A percentile compares a stretch with the other conserved stretches of the same genome.
These are phyloP conservation scores for Cyberlindnera amylophila DNA, from an alignment of 805 yeast species.

Conservation along the genomic window DNA sequence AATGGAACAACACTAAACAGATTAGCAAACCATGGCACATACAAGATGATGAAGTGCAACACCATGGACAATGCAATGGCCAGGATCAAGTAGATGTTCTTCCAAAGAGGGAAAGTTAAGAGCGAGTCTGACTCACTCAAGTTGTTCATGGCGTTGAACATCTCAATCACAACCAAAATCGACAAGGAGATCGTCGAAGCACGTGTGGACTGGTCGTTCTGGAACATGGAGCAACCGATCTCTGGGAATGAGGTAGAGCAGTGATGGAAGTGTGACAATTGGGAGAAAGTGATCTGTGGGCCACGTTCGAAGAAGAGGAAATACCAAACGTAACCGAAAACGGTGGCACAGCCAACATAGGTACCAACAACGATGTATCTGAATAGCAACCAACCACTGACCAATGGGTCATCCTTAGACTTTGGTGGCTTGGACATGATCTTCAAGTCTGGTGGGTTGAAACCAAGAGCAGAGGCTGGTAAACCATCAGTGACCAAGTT, in stretches of 20 bases:
- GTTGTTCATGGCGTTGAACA: constrained; percentile 39
- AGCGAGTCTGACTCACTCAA: constrained; percentile 36
- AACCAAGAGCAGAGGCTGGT: constrained; percentile 58
- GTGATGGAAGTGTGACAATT: constrained; percentile 35
- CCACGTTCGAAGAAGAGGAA: constrained; percentile 32
- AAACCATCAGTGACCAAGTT: constrained; percentile 54
- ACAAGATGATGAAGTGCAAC: constrained; percentile 32
- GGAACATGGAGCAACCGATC: constrained; percentile 34
- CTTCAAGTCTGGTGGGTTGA: constrained; percentile 38
- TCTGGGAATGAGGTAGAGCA: constrained; percentile 30
- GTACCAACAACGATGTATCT: constrained; percentile 37
- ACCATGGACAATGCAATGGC: constrained; percentile 35
- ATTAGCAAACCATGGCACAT: constrained; percentile 31
- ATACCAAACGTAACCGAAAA: constrained; percentile 40
- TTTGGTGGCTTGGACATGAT: constrained; percentile 38
- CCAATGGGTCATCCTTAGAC: constrained; percentile 35
- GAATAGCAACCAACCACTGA: constrained; percentile 35
- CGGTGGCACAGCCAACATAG: constrained; percentile 39
- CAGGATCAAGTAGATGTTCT: constrained; percentile 33
- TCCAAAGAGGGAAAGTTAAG: constrained; percentile 36
- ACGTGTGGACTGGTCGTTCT: constrained; percentile 23
- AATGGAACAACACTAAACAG: constrained; percentile 34
- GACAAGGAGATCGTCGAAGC: constrained; percentile 39
- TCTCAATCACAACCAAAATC: constrained; percentile 37
- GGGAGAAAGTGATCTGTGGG: constrained; percentile 33